A percentile compares a stretch with the other conserved stretches of the same genome.
Evolutionary conservation across 1,284 basidiomycete genomes (phyloP).

Genomic region (Leccinum fallax): DNA sequence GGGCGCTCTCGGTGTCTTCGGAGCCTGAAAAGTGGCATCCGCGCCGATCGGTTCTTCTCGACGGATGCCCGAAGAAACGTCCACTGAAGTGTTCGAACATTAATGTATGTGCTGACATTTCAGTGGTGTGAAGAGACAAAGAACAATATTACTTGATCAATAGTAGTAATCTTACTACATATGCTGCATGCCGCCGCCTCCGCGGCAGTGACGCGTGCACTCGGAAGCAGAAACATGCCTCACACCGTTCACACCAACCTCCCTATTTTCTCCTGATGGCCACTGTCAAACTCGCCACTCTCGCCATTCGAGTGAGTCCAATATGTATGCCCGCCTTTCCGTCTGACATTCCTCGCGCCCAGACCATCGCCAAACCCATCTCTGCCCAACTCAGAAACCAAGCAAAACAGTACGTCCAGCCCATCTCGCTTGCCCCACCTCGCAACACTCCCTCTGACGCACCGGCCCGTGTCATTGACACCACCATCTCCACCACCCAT

Average conservation of each 20-base stretch:
- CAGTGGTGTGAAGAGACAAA: no score
- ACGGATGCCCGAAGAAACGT: no score
- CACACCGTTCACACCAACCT: neutral
- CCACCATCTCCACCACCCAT: neutral
- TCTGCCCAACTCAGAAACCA: conserved; percentile 74
- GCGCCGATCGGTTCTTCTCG: no score
- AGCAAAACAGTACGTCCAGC: conserved; percentile 67
- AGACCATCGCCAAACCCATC: conserved; percentile 89
- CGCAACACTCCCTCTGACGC: neutral
- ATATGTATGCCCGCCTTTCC: no score
- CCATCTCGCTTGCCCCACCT: neutral
- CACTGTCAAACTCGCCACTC: conserved; percentile 65
- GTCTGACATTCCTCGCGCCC: neutral
- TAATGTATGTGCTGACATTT: no score
- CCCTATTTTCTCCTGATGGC: conserved; percentile 54
- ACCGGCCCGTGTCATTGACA: neutral
- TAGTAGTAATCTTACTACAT: no score
- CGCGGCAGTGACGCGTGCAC: neutral
- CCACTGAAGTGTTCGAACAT: no score
- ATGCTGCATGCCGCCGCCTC: neutral
- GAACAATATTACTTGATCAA: no score
- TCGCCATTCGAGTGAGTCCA: conserved; percentile 63
- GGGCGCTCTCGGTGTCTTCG: no score
- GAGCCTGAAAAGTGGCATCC: no score
- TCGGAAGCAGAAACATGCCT: neutral